A percentile compares a stretch with the other conserved stretches of the same genome.
Evolutionary conservation across 768 basidiomycete genomes (phyloP).

Genomic region (Exidia glandulosa): DNA sequence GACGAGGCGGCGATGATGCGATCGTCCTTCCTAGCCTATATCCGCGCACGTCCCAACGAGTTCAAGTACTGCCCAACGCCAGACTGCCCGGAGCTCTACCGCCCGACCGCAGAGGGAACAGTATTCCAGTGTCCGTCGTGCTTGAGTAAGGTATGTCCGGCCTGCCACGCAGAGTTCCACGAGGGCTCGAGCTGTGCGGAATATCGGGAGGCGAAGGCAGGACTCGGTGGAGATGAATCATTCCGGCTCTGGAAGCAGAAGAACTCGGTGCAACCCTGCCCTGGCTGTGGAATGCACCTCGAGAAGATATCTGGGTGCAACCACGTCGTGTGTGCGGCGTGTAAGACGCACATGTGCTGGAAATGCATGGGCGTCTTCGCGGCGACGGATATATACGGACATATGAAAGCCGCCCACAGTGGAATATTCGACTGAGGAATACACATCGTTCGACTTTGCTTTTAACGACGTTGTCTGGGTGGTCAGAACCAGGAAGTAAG

Average conservation of each 20-base stretch:
- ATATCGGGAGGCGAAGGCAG: slow-evolving; percentile 14
- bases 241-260: slow-evolving; percentile 53
- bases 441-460: not conserved
- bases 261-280: slow-evolving; percentile 66
- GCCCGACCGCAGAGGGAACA: slow-evolving; percentile 36
- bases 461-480: not conserved
- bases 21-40: slow-evolving; percentile 49
- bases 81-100: slow-evolving; percentile 67
- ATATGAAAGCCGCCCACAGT: slow-evolving; percentile 63
- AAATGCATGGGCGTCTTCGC: slow-evolving; percentile 58
- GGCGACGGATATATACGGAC: slow-evolving; percentile 43
- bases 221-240: slow-evolving; percentile 31
- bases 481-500: not conserved
- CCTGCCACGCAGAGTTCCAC: slow-evolving; percentile 49
- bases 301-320: slow-evolving; percentile 71
- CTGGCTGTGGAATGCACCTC: slow-evolving; percentile 57
- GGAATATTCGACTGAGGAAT: slow-evolving; percentile 25
- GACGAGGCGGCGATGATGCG: slow-evolving; percentile 47
- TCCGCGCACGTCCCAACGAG: slow-evolving; percentile 48
- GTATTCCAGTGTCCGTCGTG: slow-evolving; percentile 63
- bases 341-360: slow-evolving; percentile 75
- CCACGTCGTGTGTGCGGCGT: slow-evolving; percentile 69
- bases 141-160: slow-evolving; percentile 54
- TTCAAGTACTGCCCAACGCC: slow-evolving; percentile 71
- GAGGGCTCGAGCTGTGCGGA: slow-evolving; percentile 59